Percentiles rank a stretch among this genome's conserved stretches.
These are phyloP conservation scores for Cryphonectria japonica DNA, from an alignment of 2,329 filamentous ascomycete genomes.

Conservation along the genomic window DNA sequence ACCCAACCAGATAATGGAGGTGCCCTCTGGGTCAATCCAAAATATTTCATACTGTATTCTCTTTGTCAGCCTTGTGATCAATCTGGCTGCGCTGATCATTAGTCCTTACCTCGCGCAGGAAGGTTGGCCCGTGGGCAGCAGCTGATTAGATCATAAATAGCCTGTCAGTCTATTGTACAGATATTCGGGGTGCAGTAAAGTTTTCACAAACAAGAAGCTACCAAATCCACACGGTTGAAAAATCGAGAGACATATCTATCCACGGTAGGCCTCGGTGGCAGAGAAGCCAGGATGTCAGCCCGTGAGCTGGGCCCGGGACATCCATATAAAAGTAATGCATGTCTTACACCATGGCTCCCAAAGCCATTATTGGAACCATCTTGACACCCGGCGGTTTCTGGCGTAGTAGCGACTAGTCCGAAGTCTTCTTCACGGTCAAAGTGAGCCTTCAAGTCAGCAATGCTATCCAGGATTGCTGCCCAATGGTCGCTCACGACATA, in stretches of 20 bases:
- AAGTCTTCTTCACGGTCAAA: constrained; percentile 35
- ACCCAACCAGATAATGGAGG: constrained; percentile 25
- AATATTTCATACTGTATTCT: constrained; percentile 46
- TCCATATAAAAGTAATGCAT: constrained; percentile 39
- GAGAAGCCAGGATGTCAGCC: constrained; percentile 40
- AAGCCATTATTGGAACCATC: not conserved
- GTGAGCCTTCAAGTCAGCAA: constrained; percentile 44
- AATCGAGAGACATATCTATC: constrained; percentile 43
- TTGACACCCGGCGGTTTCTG: constrained; percentile 23
- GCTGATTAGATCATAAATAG: not conserved
- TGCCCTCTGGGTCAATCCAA: constrained; percentile 44
- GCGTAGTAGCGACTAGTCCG: not conserved
- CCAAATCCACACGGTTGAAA: constrained; percentile 36
- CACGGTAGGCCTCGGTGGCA: constrained; percentile 39
- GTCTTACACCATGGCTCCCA: not conserved
- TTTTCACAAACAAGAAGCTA: constrained; percentile 5
- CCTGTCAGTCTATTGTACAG: not conserved
- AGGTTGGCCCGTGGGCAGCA: constrained; percentile 14
- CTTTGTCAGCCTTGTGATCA: not conserved
- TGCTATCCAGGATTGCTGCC: constrained; percentile 46
- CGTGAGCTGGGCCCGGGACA: constrained; percentile 1
- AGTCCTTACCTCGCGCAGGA: constrained; percentile 13
- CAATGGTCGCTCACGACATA: constrained; percentile 46
- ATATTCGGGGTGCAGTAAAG: not conserved
- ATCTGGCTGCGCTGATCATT: not conserved